phyloP scores from a whole-genome alignment of 345 rosid species.

The Boechera divaricarpa region DNA sequence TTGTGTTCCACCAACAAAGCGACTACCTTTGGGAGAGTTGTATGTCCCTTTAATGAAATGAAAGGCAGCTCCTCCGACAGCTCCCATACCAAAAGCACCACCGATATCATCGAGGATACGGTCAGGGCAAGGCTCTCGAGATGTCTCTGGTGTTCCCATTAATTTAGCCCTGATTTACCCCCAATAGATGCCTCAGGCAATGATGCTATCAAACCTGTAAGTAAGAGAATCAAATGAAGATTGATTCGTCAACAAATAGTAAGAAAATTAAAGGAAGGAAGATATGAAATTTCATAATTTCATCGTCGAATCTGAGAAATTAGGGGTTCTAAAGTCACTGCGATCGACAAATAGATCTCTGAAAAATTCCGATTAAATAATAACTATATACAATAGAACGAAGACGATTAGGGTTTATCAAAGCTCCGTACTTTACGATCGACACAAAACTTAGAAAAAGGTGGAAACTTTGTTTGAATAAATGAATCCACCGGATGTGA shows the following conservation, averaged over 20 bases:
- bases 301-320: not conserved
- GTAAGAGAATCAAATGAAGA: not conserved
- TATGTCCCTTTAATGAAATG: constrained; percentile 72
- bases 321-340: constrained; percentile 21
- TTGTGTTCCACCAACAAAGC: constrained; percentile 66
- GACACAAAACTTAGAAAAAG: not conserved
- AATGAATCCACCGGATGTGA: not conserved
- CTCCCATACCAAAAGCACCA: constrained; percentile 90
- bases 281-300: not conserved
- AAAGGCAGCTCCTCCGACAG: constrained; percentile 77
- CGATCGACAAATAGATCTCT: not conserved
- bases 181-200: not conserved
- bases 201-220: constrained; percentile 11
- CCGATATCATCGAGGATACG: constrained; percentile 81
- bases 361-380: not conserved
- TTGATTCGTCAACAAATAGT: not conserved
- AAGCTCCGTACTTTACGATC: not conserved
- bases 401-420: constrained; percentile 26
- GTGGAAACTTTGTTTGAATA: not conserved
- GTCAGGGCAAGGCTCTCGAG: constrained; percentile 85
- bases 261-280: not conserved
- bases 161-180: not conserved
- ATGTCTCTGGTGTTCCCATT: constrained; percentile 85
- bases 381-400: not conserved
- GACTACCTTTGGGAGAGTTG: constrained; percentile 67